Conservation (phyloP, 805 yeast species). For the Sporopachydermia lactativora region DNA sequence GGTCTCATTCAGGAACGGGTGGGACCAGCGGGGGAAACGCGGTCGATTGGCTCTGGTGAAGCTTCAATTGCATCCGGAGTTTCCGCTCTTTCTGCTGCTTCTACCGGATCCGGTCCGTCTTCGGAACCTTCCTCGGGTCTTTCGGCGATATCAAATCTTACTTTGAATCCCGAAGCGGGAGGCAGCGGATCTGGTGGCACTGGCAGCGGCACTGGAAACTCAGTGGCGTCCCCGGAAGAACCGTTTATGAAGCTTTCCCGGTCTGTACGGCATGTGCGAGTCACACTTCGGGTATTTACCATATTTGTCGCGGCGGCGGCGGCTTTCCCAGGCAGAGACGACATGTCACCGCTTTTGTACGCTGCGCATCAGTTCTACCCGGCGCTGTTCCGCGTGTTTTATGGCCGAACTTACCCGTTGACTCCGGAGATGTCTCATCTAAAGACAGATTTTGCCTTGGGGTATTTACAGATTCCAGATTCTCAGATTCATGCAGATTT, state of each 20-base stretch:
- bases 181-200: neutral
- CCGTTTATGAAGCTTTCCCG: conserved; percentile 16
- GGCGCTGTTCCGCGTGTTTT: conserved; percentile 10
- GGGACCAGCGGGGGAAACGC: neutral
- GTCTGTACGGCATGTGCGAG: conserved; percentile 11
- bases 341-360: conserved; percentile 14
- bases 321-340: conserved; percentile 17
- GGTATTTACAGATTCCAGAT: neutral
- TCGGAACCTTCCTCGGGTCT: neutral
- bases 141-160: neutral
- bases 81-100: neutral
- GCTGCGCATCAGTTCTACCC: conserved; percentile 14
- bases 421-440: neutral
- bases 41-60: neutral
- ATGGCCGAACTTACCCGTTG: conserved; percentile 3
- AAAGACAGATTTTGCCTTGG: conserved; percentile 4
- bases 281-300: conserved; percentile 9
- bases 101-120: neutral
- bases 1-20: no score
- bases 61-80: no score
- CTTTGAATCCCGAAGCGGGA: neutral
- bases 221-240: conserved; percentile 4
- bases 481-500: conserved; percentile 1
- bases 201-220: conserved; percentile 4
- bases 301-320: conserved; percentile 15